phyloP scores from a whole-genome alignment of 169 alveolate genomes.

The Pseudocohnilembus persalinus region DNA sequence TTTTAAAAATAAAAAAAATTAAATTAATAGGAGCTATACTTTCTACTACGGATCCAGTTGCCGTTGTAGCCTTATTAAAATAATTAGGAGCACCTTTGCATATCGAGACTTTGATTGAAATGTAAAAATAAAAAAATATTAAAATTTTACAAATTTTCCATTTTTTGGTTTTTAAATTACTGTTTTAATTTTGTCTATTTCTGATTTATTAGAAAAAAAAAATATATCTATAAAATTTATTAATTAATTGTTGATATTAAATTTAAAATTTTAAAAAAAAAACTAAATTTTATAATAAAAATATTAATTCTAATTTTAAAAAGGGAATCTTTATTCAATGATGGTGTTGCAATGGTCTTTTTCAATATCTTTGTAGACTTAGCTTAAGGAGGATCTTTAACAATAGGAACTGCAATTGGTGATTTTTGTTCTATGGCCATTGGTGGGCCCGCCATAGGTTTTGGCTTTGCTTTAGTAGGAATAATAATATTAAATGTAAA shows the following conservation, averaged over 20 bases:
- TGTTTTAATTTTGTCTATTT: too few species aligned
- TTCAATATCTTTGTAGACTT: constrained; percentile 29
- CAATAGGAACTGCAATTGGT: constrained; percentile 26
- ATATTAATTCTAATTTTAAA: neutral
- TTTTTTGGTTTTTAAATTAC: too few species aligned
- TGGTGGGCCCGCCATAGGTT: constrained; percentile 51
- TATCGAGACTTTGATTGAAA: constrained; percentile 47
- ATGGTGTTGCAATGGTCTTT: constrained; percentile 58
- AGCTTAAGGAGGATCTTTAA: constrained; percentile 33
- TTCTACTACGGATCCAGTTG: constrained; percentile 65
- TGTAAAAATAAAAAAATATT: neutral
- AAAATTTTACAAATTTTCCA: too few species aligned
- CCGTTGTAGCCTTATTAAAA: constrained; percentile 56
- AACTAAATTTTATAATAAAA: too few species aligned
- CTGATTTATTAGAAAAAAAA: too few species aligned
- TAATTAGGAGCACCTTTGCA: constrained; percentile 55
- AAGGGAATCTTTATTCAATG: constrained; percentile 52
- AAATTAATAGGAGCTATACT: constrained; percentile 47
- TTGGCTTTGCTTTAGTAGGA: constrained; percentile 4
- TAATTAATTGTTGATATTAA: too few species aligned
- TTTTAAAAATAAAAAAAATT: too few species aligned
- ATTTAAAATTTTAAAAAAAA: too few species aligned
- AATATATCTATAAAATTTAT: too few species aligned
- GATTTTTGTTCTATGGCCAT: constrained; percentile 29
- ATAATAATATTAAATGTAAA: neutral